Evolutionary conservation across 192 early-diverging fungal species (phyloP).

Genomic region (Podila epigama): DNA sequence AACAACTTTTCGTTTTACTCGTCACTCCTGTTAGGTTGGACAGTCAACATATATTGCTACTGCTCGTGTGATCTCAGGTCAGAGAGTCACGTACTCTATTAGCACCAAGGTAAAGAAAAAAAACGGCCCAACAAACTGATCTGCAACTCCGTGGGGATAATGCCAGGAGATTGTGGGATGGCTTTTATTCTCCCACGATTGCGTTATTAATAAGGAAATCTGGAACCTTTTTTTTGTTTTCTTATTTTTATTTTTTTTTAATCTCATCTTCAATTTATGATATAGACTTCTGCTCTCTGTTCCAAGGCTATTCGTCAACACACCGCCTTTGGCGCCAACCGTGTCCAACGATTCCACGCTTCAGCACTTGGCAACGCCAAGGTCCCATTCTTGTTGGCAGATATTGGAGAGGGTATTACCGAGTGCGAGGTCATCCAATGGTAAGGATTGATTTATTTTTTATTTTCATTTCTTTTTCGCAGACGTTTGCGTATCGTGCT

Average conservation of each 20-base stretch:
- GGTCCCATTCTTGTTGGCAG: conserved; percentile 87
- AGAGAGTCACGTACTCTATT: conserved; percentile 41
- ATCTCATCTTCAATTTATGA: not conserved
- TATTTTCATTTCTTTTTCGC: too few species aligned
- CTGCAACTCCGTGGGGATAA: not conserved
- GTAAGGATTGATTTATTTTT: conserved; percentile 51
- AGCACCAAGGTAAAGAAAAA: conserved; percentile 29
- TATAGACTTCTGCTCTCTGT: conserved; percentile 24
- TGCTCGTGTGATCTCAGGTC: conserved; percentile 42
- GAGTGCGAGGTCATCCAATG: conserved; percentile 98
- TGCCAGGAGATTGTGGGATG: too few species aligned
- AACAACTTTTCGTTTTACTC: not conserved
- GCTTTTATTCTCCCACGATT: too few species aligned
- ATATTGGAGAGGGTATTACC: conserved; percentile 98
- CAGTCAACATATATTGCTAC: conserved; percentile 48
- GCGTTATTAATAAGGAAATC: too few species aligned
- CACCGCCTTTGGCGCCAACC: conserved; percentile 14
- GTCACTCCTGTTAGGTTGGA: conserved; percentile 17
- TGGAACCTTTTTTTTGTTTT: not conserved
- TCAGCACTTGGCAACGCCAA: conserved; percentile 50
- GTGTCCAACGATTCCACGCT: conserved; percentile 58
- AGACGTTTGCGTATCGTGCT: too few species aligned
- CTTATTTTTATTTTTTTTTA: not conserved
- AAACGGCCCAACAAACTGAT: too few species aligned
- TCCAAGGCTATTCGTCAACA: conserved; percentile 36